Percentiles rank a stretch among this genome's conserved stretches.
Conservation (phyloP, 371 early-diverging fungal genomes). For the Rhizopus delemar region DNA sequence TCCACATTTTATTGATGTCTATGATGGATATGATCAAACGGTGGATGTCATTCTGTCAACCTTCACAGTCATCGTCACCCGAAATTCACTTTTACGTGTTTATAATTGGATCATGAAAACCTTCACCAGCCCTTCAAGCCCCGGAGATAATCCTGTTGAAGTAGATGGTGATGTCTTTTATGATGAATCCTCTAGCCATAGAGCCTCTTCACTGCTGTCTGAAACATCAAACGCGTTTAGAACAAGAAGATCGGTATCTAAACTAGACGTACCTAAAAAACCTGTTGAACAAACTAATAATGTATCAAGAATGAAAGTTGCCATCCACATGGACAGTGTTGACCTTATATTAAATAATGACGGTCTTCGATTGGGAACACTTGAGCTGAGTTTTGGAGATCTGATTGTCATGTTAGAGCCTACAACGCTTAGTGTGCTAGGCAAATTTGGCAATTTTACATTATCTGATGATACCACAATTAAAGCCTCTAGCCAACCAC, state of each 20-base stretch:
- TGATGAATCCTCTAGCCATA: constrained; percentile 2
- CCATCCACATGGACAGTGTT: constrained; percentile 65
- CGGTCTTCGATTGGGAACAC: constrained; percentile 61
- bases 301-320: constrained; percentile 60
- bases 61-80: constrained; percentile 69
- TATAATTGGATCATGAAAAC: constrained; percentile 81
- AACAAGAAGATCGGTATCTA: background rate
- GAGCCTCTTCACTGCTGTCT: background rate
- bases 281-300: constrained; percentile 5
- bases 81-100: constrained; percentile 67
- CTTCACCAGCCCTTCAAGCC: constrained; percentile 52
- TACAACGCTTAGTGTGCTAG: constrained; percentile 55
- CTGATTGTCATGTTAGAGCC: constrained; percentile 55
- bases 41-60: constrained; percentile 73
- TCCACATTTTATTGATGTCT: constrained; percentile 58
- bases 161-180: constrained; percentile 11
- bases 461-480: constrained; percentile 55
- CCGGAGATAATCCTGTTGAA: background rate
- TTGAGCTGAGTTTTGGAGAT: constrained; percentile 60
- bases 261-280: background rate
- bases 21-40: constrained; percentile 66
- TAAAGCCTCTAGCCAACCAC: background rate
- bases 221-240: background rate
- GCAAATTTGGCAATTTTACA: constrained; percentile 73
- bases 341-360: constrained; percentile 68